Percentiles rank a stretch among this genome's conserved stretches.
phyloP scores from a whole-genome alignment of 2,329 filamentous ascomycete species.

The Esteya vermicola region DNA sequence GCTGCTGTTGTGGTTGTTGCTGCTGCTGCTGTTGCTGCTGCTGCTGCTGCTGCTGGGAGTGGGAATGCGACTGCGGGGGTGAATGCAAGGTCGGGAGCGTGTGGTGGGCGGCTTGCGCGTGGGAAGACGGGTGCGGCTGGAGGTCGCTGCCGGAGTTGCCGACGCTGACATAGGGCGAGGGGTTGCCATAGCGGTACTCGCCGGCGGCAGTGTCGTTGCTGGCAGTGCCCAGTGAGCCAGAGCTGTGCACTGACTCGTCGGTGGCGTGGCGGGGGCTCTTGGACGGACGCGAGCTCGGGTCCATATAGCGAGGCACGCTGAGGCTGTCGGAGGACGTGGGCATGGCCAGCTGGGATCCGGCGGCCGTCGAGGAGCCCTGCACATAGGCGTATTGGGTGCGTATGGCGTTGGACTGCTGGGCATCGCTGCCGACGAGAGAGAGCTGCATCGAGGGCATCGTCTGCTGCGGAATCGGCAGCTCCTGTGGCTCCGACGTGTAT shows the following conservation, averaged over 20 bases:
- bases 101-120: constrained; percentile 16
- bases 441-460: constrained; percentile 41
- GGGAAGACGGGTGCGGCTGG: background rate
- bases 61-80: constrained; percentile 1
- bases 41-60: background rate
- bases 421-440: constrained; percentile 32
- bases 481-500: constrained; percentile 37
- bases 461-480: constrained; percentile 36
- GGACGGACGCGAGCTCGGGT: constrained; percentile 36
- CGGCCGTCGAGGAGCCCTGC: constrained; percentile 32
- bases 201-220: constrained; percentile 31
- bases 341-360: constrained; percentile 34
- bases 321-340: constrained; percentile 23
- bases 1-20: constrained; percentile 2
- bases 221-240: constrained; percentile 26
- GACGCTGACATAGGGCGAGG: constrained; percentile 25
- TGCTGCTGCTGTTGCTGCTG: constrained; percentile 7
- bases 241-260: constrained; percentile 39
- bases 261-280: constrained; percentile 42
- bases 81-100: constrained; percentile 7
- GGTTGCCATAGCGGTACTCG: constrained; percentile 45
- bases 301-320: constrained; percentile 42
- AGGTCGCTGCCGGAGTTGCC: constrained; percentile 22
- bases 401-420: constrained; percentile 29
- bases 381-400: constrained; percentile 42